Conservation (phyloP, 2,329 filamentous ascomycete genomes). For the Fusarium sp. region DNA sequence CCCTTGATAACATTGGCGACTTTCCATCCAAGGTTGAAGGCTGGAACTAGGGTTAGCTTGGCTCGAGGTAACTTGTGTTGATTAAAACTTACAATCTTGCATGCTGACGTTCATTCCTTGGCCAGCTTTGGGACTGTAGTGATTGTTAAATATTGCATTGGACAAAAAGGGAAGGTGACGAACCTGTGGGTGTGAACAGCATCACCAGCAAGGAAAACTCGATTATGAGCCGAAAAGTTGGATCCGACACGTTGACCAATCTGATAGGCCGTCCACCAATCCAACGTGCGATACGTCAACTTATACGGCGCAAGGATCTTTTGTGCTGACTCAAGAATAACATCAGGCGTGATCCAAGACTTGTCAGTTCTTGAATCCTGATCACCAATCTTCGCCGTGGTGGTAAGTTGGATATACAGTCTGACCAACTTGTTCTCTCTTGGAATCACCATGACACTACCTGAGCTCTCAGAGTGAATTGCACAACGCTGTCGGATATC, state of each 20-base stretch:
- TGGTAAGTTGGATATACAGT: constrained; percentile 68
- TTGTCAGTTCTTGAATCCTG: constrained; percentile 61
- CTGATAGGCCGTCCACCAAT: constrained; percentile 58
- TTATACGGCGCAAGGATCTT: constrained; percentile 75
- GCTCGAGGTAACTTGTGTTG: fast-evolving
- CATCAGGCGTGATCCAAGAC: constrained; percentile 70
- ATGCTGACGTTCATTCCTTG: constrained; percentile 80
- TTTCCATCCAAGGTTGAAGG: constrained; percentile 67
- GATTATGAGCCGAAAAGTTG: constrained; percentile 64
- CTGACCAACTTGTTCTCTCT: constrained; percentile 72
- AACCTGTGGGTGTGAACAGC: constrained; percentile 64
- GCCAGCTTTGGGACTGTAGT: constrained; percentile 66
- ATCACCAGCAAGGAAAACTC: constrained; percentile 78
- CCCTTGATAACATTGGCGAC: constrained; percentile 60
- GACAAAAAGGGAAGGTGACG: fast-evolving
- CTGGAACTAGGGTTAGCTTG: background rate
- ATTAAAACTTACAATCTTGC: constrained; percentile 61
- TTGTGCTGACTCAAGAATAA: constrained; percentile 71
- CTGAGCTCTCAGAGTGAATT: constrained; percentile 64
- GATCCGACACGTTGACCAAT: constrained; percentile 73
- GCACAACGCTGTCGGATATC: constrained; percentile 69
- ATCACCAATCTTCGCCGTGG: background rate
- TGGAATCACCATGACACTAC: constrained; percentile 73
- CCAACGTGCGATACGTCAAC: constrained; percentile 70
- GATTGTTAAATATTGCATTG: background rate